These are phyloP conservation scores for Diaporthe velutina DNA, from an alignment of 2,329 filamentous ascomycete species.

Conservation along the genomic window DNA sequence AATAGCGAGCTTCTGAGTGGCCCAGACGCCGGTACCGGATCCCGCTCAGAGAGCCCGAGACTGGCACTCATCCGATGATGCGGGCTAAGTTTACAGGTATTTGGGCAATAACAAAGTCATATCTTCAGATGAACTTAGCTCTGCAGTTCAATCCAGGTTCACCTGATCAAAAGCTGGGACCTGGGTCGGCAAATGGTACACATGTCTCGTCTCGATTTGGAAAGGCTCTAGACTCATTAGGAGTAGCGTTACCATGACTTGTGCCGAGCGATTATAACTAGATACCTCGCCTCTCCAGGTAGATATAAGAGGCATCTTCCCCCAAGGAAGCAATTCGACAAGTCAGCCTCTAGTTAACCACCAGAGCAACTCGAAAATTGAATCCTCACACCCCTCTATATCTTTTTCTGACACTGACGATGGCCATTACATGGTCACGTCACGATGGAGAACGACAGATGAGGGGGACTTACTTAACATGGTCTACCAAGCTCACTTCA, in stretches of 20 bases:
- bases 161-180: neutral
- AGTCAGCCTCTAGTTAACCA: no score
- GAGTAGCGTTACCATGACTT: neutral
- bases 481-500: no score
- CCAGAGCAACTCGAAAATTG: no score
- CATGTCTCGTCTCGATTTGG: neutral
- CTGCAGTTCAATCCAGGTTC: no score
- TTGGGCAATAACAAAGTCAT: neutral
- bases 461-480: no score
- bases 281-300: no score
- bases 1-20: neutral
- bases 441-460: no score
- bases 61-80: neutral
- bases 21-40: conserved; percentile 4
- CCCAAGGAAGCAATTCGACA: no score
- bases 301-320: no score
- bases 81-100: neutral
- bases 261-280: neutral
- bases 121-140: neutral
- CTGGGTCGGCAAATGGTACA: neutral
- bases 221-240: neutral
- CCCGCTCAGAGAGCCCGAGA: neutral
- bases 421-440: no score
- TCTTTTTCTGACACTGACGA: no score
- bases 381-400: no score